phyloP scores from a whole-genome alignment of 1,139 yeast species.

The Maudiozyma humilis region DNA sequence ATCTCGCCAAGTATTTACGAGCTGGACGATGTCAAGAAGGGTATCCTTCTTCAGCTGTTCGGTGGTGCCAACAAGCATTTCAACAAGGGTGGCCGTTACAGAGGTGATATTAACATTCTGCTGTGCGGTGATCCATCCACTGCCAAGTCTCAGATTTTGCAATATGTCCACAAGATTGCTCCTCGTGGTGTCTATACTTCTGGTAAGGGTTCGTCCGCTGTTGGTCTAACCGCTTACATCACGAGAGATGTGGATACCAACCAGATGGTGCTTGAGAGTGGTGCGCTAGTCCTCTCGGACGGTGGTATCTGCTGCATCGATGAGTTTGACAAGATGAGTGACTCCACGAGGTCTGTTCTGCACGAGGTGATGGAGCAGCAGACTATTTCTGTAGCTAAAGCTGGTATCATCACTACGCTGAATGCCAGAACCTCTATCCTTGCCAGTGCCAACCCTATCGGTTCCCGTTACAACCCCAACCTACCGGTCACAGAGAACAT shows the following conservation, averaged over 20 bases:
- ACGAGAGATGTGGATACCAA: constrained; percentile 91
- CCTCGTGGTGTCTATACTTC: constrained; percentile 97
- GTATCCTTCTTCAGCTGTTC: constrained; percentile 80
- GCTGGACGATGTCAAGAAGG: constrained; percentile 94
- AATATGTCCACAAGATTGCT: constrained; percentile 92
- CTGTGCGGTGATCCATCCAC: constrained; percentile 98
- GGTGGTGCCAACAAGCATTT: constrained; percentile 93
- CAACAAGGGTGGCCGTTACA: constrained; percentile 82
- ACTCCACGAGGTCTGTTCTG: constrained; percentile 83
- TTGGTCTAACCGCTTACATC: constrained; percentile 93
- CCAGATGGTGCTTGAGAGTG: constrained; percentile 88
- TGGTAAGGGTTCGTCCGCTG: constrained; percentile 98
- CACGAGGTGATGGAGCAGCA: constrained; percentile 99
- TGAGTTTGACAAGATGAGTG: constrained; percentile 97
- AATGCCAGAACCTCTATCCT: constrained; percentile 93
- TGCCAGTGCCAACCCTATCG: constrained; percentile 97
- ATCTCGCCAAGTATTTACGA: constrained; percentile 94
- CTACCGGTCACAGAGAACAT: constrained; percentile 91
- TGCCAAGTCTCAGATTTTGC: constrained; percentile 85
- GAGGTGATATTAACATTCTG: constrained; percentile 89
- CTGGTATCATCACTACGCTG: constrained; percentile 92
- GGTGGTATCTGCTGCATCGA: constrained; percentile 99
- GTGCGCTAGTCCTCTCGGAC: constrained; percentile 92
- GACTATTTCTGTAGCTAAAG: constrained; percentile 94
- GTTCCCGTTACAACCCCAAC: constrained; percentile 87